A percentile compares a stretch with the other conserved stretches of the same genome.
These are phyloP conservation scores for Penicillium bovifimosum DNA, from an alignment of 495 filamentous ascomycete genomes.

Conservation along the genomic window DNA sequence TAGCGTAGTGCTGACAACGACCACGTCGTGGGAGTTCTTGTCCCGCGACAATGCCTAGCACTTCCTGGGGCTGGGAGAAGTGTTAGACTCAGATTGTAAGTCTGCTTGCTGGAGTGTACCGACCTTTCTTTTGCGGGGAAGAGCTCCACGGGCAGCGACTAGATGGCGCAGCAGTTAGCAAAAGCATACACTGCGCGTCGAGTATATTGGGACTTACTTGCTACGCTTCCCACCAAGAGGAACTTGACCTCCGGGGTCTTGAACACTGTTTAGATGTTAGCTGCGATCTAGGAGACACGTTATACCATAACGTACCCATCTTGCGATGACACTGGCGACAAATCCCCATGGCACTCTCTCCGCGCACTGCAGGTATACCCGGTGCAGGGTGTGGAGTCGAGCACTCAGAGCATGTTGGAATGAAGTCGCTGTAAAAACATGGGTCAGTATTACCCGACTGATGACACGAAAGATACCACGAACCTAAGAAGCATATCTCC, in stretches of 20 bases:
- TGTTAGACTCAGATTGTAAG: background rate
- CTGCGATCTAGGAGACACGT: background rate
- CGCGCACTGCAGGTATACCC: conserved; percentile 65
- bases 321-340: conserved; percentile 79
- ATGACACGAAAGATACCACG: conserved; percentile 1
- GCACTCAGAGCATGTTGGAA: conserved; percentile 77
- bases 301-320: conserved; percentile 52
- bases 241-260: conserved; percentile 78
- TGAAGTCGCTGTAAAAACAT: conserved; percentile 54
- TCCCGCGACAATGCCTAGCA: conserved; percentile 71
- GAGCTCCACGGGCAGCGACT: conserved; percentile 31
- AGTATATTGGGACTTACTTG: conserved; percentile 25
- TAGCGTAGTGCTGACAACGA: conserved; percentile 72
- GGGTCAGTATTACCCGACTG: background rate
- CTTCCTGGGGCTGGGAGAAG: conserved; percentile 48
- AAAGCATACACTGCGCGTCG: background rate
- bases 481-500: conserved; percentile 77
- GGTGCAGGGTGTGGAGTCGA: conserved; percentile 60
- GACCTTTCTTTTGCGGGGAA: conserved; percentile 52
- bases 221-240: conserved; percentile 58
- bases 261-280: conserved; percentile 42
- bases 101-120: background rate
- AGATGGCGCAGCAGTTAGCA: conserved; percentile 20
- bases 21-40: conserved; percentile 72
- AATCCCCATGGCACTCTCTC: conserved; percentile 68